Evolutionary conservation across 495 filamentous ascomycete genomes (phyloP).

Genomic region (Trichoderma erinaceum): DNA sequence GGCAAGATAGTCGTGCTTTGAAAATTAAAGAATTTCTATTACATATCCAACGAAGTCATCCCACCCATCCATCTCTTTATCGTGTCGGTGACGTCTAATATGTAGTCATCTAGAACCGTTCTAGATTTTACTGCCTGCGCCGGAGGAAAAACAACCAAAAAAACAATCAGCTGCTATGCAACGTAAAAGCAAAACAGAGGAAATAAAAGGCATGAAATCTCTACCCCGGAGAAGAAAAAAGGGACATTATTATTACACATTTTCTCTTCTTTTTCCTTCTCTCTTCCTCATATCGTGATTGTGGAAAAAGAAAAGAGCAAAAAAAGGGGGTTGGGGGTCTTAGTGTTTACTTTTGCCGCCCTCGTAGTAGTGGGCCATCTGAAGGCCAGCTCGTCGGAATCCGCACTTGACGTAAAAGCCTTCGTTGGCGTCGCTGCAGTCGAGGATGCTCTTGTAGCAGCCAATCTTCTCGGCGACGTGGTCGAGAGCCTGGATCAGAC

Average conservation of each 20-base stretch:
- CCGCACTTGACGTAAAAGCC: slow-evolving; percentile 99
- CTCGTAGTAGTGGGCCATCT: slow-evolving; percentile 96
- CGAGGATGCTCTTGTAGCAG: slow-evolving; percentile 78
- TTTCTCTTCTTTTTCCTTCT: not conserved
- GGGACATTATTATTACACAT: not conserved
- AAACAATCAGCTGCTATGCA: slow-evolving; percentile 9
- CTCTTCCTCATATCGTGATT: not conserved
- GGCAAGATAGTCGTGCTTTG: not conserved
- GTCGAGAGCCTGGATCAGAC: slow-evolving; percentile 92
- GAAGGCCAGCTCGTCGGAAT: slow-evolving; percentile 83
- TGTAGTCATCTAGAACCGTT: not conserved
- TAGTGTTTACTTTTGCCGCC: slow-evolving; percentile 40
- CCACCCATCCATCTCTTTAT: not conserved
- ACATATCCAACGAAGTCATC: not conserved
- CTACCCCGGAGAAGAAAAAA: not conserved
- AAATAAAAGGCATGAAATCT: not conserved
- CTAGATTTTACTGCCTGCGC: slow-evolving; percentile 14
- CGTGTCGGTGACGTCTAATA: not conserved
- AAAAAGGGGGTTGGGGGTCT: not conserved
- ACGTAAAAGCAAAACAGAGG: no score
- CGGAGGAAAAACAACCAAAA: not conserved
- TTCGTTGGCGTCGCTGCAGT: slow-evolving; percentile 69
- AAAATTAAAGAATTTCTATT: not conserved
- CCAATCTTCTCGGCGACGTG: slow-evolving; percentile 76
- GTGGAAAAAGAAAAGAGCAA: not conserved